Conservation (phyloP, 192 early-diverging fungal species). For the Coemansia sp. region DNA sequence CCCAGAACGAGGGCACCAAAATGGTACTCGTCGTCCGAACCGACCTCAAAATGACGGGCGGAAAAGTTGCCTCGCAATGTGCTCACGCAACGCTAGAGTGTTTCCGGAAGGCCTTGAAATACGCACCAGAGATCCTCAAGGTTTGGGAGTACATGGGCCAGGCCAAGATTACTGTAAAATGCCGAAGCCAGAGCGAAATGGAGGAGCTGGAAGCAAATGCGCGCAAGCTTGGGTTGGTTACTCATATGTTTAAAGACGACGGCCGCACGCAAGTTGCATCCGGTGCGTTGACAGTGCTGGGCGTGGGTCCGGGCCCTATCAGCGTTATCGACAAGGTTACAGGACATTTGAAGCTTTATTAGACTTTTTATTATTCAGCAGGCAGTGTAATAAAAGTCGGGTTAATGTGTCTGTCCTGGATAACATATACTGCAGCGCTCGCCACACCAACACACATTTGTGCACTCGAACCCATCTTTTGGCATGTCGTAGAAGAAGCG, state of each 20-base stretch:
- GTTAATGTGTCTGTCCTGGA: neutral
- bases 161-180: slow-evolving; percentile 79
- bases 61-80: slow-evolving; percentile 88
- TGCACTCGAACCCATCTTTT: neutral
- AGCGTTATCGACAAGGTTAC: slow-evolving; percentile 46
- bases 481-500: neutral
- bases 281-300: slow-evolving; percentile 39
- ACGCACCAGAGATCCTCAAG: slow-evolving; percentile 36
- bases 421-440: neutral
- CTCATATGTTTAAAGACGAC: slow-evolving; percentile 16
- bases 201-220: slow-evolving; percentile 44
- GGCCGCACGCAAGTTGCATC: slow-evolving; percentile 48
- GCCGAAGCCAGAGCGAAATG: slow-evolving; percentile 65
- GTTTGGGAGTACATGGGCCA: slow-evolving; percentile 74
- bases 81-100: slow-evolving; percentile 82
- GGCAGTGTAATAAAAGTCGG: too few relatives aligned
- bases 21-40: slow-evolving; percentile 73
- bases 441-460: neutral
- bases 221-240: slow-evolving; percentile 76
- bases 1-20: slow-evolving; percentile 10
- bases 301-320: slow-evolving; percentile 75
- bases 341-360: slow-evolving; percentile 53
- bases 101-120: slow-evolving; percentile 53
- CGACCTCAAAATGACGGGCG: slow-evolving; percentile 83
- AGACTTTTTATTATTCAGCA: neutral